A percentile compares a stretch with the other conserved stretches of the same genome.
Evolutionary conservation across 805 yeast species (phyloP).

Genomic region (Yarrowia alimentaria): DNA sequence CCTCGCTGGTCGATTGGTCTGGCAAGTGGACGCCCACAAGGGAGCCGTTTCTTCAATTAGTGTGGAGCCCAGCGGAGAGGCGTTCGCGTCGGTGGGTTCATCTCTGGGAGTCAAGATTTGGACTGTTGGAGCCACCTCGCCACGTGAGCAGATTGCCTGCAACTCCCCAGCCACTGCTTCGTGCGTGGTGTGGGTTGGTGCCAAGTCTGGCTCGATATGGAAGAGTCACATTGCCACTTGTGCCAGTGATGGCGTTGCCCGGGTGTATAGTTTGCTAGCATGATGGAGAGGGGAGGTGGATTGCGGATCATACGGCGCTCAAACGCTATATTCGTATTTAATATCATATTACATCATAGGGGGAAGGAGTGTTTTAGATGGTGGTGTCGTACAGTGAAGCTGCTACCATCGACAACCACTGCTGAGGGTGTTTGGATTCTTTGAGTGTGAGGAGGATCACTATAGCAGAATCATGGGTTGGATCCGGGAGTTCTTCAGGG

Average conservation of each 20-base stretch:
- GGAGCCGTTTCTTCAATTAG: slow-evolving; percentile 18
- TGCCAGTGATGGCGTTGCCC: slow-evolving; percentile 17
- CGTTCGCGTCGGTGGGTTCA: slow-evolving; percentile 22
- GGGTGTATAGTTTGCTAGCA: slow-evolving; percentile 16
- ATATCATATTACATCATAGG: too few species aligned
- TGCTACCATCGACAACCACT: too few species aligned
- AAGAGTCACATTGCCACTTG: slow-evolving; percentile 24
- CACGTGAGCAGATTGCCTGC: slow-evolving; percentile 19
- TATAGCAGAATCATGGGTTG: too few species aligned
- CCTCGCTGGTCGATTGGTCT: slow-evolving; percentile 15
- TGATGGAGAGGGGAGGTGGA: too few species aligned
- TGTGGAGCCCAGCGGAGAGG: slow-evolving; percentile 1
- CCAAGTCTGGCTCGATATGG: slow-evolving; percentile 16
- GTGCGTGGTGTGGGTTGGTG: slow-evolving; percentile 3
- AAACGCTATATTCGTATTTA: not conserved
- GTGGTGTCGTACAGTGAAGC: too few species aligned
- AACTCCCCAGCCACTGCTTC: slow-evolving; percentile 15
- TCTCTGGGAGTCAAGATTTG: slow-evolving; percentile 11
- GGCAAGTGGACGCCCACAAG: slow-evolving; percentile 23
- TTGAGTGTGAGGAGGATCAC: too few species aligned
- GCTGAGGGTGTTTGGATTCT: too few species aligned
- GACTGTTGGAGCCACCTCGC: slow-evolving; percentile 22
- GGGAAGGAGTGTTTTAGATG: too few species aligned
- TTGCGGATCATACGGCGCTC: too few species aligned
- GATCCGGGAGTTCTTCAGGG: too few species aligned